Percentiles rank a stretch among this genome's conserved stretches.
phyloP scores from a whole-genome alignment of 345 rosid species.

The Aurinia saxatilis region DNA sequence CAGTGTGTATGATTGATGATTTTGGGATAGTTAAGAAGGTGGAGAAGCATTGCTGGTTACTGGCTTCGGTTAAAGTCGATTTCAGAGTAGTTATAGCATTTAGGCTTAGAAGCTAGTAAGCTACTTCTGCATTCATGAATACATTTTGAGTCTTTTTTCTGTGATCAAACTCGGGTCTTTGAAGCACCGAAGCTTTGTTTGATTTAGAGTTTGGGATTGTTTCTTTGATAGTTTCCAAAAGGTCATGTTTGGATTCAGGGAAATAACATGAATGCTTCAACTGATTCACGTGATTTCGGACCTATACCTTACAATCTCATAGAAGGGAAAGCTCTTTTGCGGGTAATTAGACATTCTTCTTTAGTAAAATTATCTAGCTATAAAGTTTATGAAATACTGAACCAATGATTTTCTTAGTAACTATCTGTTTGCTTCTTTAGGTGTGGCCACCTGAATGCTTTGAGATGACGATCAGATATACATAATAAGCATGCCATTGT shows the following conservation, averaged over 20 bases:
- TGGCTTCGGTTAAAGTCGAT: neutral
- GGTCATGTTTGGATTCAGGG: slow-evolving; percentile 95
- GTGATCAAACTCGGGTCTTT: too few relatives aligned
- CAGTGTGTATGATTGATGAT: neutral
- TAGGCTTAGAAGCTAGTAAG: neutral
- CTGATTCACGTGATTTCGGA: slow-evolving; percentile 68
- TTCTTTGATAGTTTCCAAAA: slow-evolving; percentile 49
- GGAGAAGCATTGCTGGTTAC: neutral
- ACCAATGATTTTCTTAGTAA: too few relatives aligned
- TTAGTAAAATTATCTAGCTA: neutral
- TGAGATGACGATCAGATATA: slow-evolving; percentile 16
- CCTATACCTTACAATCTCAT: slow-evolving; percentile 76
- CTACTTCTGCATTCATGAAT: too few relatives aligned
- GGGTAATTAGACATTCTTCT: slow-evolving; percentile 37
- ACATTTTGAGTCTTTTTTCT: too few relatives aligned
- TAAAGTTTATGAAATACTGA: neutral
- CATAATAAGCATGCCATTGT: neutral
- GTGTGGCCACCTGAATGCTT: slow-evolving; percentile 65
- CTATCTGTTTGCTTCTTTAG: slow-evolving; percentile 24
- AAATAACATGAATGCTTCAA: slow-evolving; percentile 67
- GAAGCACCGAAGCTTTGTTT: too few relatives aligned
- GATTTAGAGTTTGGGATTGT: neutral
- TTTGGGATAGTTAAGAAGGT: neutral
- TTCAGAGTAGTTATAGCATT: neutral
- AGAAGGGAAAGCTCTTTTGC: slow-evolving; percentile 60